Percentiles rank a stretch among this genome's conserved stretches.
phyloP scores from a whole-genome alignment of 1,139 yeast species.

The Taphrina flavorubra region DNA sequence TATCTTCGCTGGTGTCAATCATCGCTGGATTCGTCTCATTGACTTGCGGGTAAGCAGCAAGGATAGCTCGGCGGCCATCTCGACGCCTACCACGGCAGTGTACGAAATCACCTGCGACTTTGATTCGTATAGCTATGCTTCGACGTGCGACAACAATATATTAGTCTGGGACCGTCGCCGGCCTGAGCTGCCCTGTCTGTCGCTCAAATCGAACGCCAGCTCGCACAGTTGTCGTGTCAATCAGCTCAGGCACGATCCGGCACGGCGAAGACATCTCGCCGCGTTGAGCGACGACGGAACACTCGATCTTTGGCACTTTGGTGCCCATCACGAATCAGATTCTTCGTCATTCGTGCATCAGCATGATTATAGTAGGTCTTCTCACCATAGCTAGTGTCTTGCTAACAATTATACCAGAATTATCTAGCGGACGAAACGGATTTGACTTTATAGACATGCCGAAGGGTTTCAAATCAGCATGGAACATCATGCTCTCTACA shows the following conservation, averaged over 20 bases:
- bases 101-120: slow-evolving; percentile 25
- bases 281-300: slow-evolving; percentile 21
- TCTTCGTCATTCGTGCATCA: slow-evolving; percentile 7
- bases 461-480: neutral
- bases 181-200: slow-evolving; percentile 70
- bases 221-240: slow-evolving; percentile 65
- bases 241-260: slow-evolving; percentile 67
- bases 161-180: slow-evolving; percentile 67
- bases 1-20: slow-evolving; percentile 70
- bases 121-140: slow-evolving; percentile 55
- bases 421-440: slow-evolving; percentile 3
- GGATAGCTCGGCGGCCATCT: slow-evolving; percentile 60
- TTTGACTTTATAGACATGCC: slow-evolving; percentile 20
- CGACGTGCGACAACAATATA: slow-evolving; percentile 73
- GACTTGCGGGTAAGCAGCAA: slow-evolving; percentile 61
- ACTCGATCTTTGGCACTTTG: slow-evolving; percentile 26
- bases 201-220: slow-evolving; percentile 68
- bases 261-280: slow-evolving; percentile 11
- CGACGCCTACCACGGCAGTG: slow-evolving; percentile 34
- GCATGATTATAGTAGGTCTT: neutral
- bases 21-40: slow-evolving; percentile 76
- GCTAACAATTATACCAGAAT: slow-evolving; percentile 1
- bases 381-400: neutral
- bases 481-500: slow-evolving; percentile 4
- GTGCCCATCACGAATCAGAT: neutral